Evolutionary conservation across 192 early-diverging fungal genomes (phyloP).

Genomic region (Backusella sp.): DNA sequence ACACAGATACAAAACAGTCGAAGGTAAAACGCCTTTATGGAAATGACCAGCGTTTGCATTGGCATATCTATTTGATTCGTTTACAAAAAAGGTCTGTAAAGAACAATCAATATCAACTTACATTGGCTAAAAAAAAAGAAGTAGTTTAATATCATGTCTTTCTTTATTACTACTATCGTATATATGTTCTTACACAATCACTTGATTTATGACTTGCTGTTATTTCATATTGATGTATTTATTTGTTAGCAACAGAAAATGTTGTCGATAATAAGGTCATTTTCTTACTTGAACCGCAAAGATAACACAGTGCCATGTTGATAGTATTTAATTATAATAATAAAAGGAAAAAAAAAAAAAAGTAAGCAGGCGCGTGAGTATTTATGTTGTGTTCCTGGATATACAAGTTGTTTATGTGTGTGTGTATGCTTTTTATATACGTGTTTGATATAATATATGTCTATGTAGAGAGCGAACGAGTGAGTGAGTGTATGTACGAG

Average conservation of each 20-base stretch:
- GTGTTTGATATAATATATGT: background rate
- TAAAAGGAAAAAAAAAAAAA: background rate
- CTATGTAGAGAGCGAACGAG: background rate
- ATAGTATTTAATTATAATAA: background rate
- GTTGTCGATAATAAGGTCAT: background rate
- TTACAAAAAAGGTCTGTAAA: background rate
- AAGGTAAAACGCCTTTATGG: background rate
- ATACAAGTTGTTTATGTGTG: background rate
- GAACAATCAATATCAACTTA: background rate
- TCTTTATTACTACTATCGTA: background rate
- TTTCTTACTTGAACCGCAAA: conserved; percentile 14
- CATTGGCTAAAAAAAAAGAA: background rate
- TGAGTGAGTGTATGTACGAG: background rate
- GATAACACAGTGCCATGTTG: background rate
- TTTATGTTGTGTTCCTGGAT: no score
- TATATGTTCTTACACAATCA: conserved; percentile 14
- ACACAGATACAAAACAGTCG: background rate
- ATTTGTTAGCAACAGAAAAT: background rate
- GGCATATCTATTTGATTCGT: conserved; percentile 1
- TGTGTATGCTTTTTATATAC: background rate
- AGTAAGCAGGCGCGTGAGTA: background rate
- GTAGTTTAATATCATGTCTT: background rate
- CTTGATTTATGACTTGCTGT: conserved; percentile 4
- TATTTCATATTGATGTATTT: background rate
- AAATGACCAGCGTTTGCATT: background rate